These are phyloP conservation scores for Mortierella polycephala DNA, from an alignment of 371 early-diverging fungal genomes.

Conservation along the genomic window DNA sequence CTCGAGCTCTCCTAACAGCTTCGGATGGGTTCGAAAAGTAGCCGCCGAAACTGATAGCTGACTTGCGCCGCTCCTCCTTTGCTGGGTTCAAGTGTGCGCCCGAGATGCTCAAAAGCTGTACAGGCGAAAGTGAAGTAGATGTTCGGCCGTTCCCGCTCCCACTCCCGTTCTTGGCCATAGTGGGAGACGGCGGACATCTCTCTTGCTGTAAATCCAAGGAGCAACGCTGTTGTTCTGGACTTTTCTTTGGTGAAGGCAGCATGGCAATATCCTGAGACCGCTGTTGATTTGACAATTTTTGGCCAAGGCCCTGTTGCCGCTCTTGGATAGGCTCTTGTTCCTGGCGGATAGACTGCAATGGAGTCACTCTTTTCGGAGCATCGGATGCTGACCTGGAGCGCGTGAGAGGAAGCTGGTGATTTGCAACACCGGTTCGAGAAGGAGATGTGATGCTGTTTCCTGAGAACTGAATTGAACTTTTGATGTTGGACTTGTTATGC, in stretches of 20 bases:
- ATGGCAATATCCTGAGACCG: slow-evolving; percentile 9
- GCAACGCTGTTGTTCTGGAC: background rate
- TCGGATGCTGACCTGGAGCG: slow-evolving; percentile 23
- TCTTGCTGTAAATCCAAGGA: slow-evolving; percentile 7
- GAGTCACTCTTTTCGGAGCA: slow-evolving; percentile 8
- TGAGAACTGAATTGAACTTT: too few species aligned
- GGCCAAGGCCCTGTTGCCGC: too few species aligned
- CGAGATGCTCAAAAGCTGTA: slow-evolving; percentile 11
- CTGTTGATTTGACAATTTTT: background rate
- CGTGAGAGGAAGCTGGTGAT: background rate
- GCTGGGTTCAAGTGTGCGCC: slow-evolving; percentile 3
- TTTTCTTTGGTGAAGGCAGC: slow-evolving; percentile 10
- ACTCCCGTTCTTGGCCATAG: background rate
- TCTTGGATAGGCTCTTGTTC: too few species aligned
- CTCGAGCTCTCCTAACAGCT: slow-evolving; percentile 15
- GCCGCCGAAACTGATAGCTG: slow-evolving; percentile 46
- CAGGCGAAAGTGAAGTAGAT: slow-evolving; percentile 10
- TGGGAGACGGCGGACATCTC: slow-evolving; percentile 4
- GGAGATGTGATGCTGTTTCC: background rate
- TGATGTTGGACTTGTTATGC: too few species aligned
- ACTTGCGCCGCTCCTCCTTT: slow-evolving; percentile 48
- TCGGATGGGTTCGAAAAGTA: slow-evolving; percentile 32
- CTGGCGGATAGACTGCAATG: too few species aligned
- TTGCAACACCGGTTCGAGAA: background rate
- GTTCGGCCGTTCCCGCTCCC: background rate